Conservation (phyloP, 371 early-diverging fungal genomes). For the Gilbertella persicaria region DNA sequence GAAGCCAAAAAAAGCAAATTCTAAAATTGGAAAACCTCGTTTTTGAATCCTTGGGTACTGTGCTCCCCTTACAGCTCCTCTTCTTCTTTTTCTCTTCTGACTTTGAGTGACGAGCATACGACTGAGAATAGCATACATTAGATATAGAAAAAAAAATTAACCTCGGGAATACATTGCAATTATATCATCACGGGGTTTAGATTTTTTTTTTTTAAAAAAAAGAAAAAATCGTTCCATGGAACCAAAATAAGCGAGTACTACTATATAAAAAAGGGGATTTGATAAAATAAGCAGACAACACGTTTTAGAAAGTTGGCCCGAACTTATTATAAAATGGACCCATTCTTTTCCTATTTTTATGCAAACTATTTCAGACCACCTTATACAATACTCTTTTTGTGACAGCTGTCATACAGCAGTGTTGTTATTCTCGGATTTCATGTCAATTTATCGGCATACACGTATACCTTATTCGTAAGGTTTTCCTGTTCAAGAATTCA, state of each 20-base stretch:
- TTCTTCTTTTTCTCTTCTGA: neutral
- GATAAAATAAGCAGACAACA: no score
- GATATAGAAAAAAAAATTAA: neutral
- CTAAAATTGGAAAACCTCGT: slow-evolving; percentile 16
- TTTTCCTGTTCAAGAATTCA: neutral
- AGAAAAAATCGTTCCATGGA: slow-evolving; percentile 10
- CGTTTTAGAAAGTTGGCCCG: no score
- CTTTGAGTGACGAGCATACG: neutral
- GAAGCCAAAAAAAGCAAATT: slow-evolving; percentile 4
- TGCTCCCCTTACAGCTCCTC: slow-evolving; percentile 1
- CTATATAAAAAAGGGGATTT: no score
- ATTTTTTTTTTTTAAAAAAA: neutral
- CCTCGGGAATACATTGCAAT: slow-evolving; percentile 5
- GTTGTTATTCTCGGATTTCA: no score
- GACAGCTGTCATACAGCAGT: no score
- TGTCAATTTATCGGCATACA: neutral
- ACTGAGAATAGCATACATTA: neutral
- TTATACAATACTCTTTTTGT: no score
- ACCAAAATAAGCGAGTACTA: neutral
- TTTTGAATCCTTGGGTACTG: slow-evolving; percentile 6
- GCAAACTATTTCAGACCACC: no score
- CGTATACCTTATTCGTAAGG: neutral
- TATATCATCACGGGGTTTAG: slow-evolving; percentile 3
- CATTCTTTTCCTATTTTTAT: no score
- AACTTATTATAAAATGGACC: no score